Base-by-base conservation (phyloP, 768 basidiomycete species). In the Guyanaporus albipodus region DNA sequence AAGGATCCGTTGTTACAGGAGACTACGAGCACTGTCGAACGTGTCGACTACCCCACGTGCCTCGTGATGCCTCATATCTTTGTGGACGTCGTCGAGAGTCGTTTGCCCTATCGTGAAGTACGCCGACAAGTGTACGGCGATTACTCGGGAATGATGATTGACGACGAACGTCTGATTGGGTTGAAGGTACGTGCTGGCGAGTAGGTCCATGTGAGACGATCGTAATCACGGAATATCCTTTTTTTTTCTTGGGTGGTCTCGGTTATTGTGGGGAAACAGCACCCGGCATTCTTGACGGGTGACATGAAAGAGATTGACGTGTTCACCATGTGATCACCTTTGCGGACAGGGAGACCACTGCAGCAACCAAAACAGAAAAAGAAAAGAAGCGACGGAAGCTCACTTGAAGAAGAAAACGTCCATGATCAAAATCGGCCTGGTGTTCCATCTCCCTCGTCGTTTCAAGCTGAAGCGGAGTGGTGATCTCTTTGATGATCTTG, bases 91-190 rank as follows among this genome's bases (percentile, higher is more conserved):
- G 55, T 71, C 24, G 56, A 61, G 36, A 71, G 50, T 44, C 35
- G 34, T 10, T 6, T 70, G 7, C 68, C 73, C 11, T 73, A 68
- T 48, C 63, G 58, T 27, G 57, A 64, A 2, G 56, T 52, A 38
- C 46, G 34, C 3, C 44, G 63, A 23, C 57, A 59, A 15, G 38
- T 57, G 8, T 45, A 49, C 32, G 60, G 57, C 10, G 49, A 57
- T 2, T 74, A 70, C 45, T 64, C 65, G 7, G 73, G 73, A 8
- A 54, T 72, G 49, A 72, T 73, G 70, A 64, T 74, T 23, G 73
- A 73, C 45, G 70, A 73, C 22, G 68, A 70, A 34, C 58, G 71
- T 42, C 42, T 74, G 23, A 50, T 75, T 21, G 71, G 72, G 23
- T 45, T 75, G 48, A 67, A 67, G 62, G 73, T 75, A 42, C 29